Evolutionary conservation across 441 rosid genomes (phyloP).

Genomic region (Capsella rubella): DNA sequence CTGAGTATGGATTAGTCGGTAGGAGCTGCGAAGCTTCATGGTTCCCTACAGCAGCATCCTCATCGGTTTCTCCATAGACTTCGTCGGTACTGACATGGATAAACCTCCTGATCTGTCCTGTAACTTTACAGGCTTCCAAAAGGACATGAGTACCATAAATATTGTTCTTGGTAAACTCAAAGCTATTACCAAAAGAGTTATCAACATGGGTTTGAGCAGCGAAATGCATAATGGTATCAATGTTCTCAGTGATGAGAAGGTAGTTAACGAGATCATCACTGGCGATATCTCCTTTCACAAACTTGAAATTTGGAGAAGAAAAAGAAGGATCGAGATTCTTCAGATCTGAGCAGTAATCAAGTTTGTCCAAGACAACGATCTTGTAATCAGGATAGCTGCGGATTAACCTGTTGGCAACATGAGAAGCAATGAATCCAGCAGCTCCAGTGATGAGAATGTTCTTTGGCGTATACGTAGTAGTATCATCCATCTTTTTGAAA

Average conservation of each 20-base stretch:
- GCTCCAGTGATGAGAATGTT: constrained; percentile 73
- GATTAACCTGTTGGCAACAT: constrained; percentile 57
- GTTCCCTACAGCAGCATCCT: constrained; percentile 63
- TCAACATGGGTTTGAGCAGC: constrained; percentile 79
- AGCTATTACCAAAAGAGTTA: constrained; percentile 69
- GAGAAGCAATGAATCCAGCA: constrained; percentile 74
- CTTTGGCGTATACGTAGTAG: constrained; percentile 55
- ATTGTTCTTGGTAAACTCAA: constrained; percentile 70
- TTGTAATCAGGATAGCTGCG: constrained; percentile 61
- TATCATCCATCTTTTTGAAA: constrained; percentile 47
- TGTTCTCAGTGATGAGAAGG: constrained; percentile 58
- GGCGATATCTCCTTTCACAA: constrained; percentile 65
- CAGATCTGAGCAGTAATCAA: constrained; percentile 68
- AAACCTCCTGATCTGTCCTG: constrained; percentile 61
- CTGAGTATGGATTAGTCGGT: constrained; percentile 72
- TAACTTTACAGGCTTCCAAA: constrained; percentile 73
- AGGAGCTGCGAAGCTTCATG: constrained; percentile 69
- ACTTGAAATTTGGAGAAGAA: constrained; percentile 65
- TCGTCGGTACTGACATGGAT: constrained; percentile 77
- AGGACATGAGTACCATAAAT: constrained; percentile 74
- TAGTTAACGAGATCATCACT: constrained; percentile 65
- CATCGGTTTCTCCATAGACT: constrained; percentile 69
- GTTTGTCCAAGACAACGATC: constrained; percentile 67
- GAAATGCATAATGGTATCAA: constrained; percentile 70
- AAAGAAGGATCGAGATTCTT: constrained; percentile 57